These are phyloP conservation scores for Akanthomyces dipterigenus DNA, from an alignment of 2,329 filamentous ascomycete genomes.

Conservation along the genomic window DNA sequence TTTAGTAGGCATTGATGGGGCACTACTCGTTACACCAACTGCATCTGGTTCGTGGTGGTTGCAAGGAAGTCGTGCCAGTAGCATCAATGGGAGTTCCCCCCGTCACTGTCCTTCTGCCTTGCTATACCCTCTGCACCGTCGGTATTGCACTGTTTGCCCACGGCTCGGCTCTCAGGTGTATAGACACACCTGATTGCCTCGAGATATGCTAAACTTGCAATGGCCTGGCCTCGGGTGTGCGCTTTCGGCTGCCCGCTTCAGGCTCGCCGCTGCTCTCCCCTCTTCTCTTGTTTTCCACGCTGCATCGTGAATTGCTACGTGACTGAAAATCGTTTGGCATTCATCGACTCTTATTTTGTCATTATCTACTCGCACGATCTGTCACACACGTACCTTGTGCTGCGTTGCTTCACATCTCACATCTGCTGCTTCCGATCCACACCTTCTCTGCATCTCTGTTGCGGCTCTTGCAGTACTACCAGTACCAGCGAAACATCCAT, in stretches of 20 bases:
- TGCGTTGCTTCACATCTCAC: background rate
- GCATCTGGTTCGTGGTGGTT: background rate
- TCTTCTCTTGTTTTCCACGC: background rate
- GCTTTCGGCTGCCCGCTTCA: background rate
- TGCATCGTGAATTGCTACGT: background rate
- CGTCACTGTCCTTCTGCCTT: background rate
- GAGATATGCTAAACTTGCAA: background rate
- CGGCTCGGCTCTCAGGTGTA: background rate
- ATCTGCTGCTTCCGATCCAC: background rate
- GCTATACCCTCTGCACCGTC: background rate
- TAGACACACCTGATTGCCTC: background rate
- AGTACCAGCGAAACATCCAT: too few relatives aligned
- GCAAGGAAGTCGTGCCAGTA: background rate
- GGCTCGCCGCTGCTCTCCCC: background rate
- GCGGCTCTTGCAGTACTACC: background rate
- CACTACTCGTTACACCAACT: background rate
- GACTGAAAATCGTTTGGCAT: background rate
- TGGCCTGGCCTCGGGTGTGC: background rate
- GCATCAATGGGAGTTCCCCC: background rate
- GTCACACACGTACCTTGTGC: background rate
- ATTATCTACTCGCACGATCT: background rate
- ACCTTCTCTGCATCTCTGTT: background rate
- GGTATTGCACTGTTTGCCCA: background rate
- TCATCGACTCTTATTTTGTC: background rate
- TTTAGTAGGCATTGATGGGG: background rate